A percentile compares a stretch with the other conserved stretches of the same genome.
Conservation (phyloP, 2,329 filamentous ascomycete species). For the Exophiala sp. region DNA sequence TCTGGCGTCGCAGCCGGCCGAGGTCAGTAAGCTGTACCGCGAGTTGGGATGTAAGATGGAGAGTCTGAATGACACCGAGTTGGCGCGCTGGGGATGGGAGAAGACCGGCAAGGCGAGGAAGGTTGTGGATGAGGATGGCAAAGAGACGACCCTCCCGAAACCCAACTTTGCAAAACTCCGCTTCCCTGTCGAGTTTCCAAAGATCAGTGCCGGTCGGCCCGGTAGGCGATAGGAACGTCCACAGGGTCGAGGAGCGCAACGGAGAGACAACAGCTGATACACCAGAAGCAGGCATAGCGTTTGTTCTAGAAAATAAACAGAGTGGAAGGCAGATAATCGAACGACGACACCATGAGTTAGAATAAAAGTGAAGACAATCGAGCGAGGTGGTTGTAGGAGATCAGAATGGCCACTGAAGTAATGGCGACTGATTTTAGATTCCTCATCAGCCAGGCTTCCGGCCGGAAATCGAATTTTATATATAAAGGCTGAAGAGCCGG, state of each 20-base stretch:
- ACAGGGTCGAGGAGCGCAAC: no score
- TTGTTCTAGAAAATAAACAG: background rate
- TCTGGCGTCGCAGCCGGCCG: conserved; percentile 36
- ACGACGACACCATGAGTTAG: no score
- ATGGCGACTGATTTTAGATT: conserved; percentile 15
- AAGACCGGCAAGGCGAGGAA: conserved; percentile 47
- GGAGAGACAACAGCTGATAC: background rate
- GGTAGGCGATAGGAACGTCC: conserved; percentile 3
- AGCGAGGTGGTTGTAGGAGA: background rate
- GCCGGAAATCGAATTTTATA: conserved; percentile 2
- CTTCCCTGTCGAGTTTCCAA: conserved; percentile 78
- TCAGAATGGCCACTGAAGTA: conserved; percentile 11
- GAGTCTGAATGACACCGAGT: conserved; percentile 39
- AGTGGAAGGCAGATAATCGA: background rate
- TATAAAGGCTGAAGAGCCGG: conserved; percentile 23
- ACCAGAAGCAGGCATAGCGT: background rate
- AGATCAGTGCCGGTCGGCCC: conserved; percentile 33
- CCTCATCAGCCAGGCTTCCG: conserved; percentile 4
- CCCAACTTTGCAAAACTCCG: conserved; percentile 62
- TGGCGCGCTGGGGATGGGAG: conserved; percentile 37
- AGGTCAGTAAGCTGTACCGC: conserved; percentile 38
- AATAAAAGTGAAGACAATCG: background rate
- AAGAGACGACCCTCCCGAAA: conserved; percentile 48
- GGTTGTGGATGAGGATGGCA: conserved; percentile 59
- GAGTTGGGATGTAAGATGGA: conserved; percentile 44